Evolutionary conservation across 305 asterid species (phyloP).

Genomic region (Solanum hybrid): DNA sequence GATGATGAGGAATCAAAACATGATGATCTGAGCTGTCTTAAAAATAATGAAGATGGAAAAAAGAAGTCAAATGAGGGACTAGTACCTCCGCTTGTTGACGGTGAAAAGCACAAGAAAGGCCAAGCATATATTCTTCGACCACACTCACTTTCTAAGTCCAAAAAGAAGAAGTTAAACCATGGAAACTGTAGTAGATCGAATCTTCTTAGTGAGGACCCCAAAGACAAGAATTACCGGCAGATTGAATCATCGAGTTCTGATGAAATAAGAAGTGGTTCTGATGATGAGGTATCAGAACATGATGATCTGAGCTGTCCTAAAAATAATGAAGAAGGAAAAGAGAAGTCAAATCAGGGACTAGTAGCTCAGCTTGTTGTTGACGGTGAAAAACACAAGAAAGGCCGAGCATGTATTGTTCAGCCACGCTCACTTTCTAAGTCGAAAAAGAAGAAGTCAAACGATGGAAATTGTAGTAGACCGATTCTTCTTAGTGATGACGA

Average conservation of each 20-base stretch:
- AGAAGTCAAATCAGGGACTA: not conserved
- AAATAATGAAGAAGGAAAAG: not conserved
- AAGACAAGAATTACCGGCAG: constrained; percentile 13
- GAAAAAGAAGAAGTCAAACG: not conserved
- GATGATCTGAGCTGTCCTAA: not conserved
- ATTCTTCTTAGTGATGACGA: not conserved
- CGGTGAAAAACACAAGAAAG: not conserved
- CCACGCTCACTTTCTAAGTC: not conserved
- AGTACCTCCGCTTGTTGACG: not conserved
- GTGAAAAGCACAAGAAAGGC: not conserved
- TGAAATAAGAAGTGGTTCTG: not conserved
- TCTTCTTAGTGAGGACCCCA: constrained; percentile 10
- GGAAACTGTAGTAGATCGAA: not conserved
- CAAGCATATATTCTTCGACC: constrained; percentile 6
- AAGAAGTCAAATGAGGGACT: not conserved
- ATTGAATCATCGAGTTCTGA: constrained; percentile 12
- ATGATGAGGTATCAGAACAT: not conserved
- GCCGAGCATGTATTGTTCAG: constrained; percentile 1
- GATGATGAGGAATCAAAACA: not conserved
- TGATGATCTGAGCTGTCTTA: not conserved
- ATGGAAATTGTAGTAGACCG: not conserved
- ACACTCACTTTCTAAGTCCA: not conserved
- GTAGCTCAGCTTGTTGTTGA: not conserved
- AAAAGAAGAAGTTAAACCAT: not conserved
- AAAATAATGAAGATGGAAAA: not conserved